Percentiles rank a stretch among this genome's conserved stretches.
These are phyloP conservation scores for Crithidia acanthocephali DNA, from an alignment of 208 protist genomes.

Conservation along the genomic window DNA sequence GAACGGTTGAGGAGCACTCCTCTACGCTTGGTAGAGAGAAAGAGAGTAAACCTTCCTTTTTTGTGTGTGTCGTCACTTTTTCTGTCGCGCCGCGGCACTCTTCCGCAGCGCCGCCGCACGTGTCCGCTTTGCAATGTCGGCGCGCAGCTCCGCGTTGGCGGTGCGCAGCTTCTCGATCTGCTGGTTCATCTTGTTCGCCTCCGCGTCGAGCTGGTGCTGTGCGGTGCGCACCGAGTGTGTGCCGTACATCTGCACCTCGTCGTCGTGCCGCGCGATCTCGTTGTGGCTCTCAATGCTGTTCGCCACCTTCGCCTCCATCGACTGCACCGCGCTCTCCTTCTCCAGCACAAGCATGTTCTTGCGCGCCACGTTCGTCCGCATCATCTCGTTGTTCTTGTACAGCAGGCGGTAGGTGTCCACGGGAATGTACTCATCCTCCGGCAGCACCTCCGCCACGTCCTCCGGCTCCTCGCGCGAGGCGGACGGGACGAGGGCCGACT, in stretches of 20 bases:
- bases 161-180: conserved; percentile 53
- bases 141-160: conserved; percentile 62
- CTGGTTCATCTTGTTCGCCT: conserved; percentile 25
- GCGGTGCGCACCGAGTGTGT: conserved; percentile 10
- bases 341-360: conserved; percentile 93
- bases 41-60: too few species aligned
- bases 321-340: conserved; percentile 84
- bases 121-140: conserved; percentile 17
- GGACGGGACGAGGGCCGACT: conserved; percentile 77
- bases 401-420: conserved; percentile 88
- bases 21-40: too few species aligned
- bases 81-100: neutral
- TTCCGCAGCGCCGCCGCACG: neutral
- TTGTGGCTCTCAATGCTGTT: conserved; percentile 63
- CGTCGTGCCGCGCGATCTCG: conserved; percentile 52
- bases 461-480: conserved; percentile 75
- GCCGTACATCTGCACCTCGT: conserved; percentile 37
- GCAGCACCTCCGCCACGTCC: conserved; percentile 78
- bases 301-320: conserved; percentile 74
- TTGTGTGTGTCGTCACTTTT: conserved; percentile 9
- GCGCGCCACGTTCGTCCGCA: conserved; percentile 76
- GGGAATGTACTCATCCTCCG: conserved; percentile 78
- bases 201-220: conserved; percentile 25
- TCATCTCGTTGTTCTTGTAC: conserved; percentile 87
- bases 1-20: neutral